Base-by-base conservation (phyloP, 2,329 filamentous ascomycete genomes). In the Neopestalotiopsis rosae region DNA sequence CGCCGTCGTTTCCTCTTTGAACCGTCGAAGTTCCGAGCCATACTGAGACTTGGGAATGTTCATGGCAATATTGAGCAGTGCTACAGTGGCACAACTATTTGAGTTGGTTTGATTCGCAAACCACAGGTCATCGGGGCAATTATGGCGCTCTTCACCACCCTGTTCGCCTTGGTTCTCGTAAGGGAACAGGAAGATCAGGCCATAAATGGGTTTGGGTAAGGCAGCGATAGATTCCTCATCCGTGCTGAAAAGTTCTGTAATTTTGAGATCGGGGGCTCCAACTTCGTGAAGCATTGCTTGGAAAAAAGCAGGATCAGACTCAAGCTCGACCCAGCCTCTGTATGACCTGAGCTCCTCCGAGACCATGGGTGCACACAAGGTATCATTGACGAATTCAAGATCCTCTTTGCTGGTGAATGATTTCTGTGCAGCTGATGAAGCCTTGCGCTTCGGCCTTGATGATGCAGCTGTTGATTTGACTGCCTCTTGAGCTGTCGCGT, bases 51-150 rank as follows among this genome's bases (percentile, higher is more conserved):
- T 84, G 0, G 88, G 83, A 30, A 90, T 86, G 77, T 98, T 98
- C 88, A 97, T 97, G 76, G 97, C 84, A 70, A 98, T 97, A 75
- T 98, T 98, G 74, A 98, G 87, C 72, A 98, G 85, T 3, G 96
- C 94, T 61, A 98, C 89, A n/a, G 94, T 96, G 24, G 94, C 96
- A 80, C 96, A 99, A 32, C 94, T 92, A 79, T 97, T 97, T 67
- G 89, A 87, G 0, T 90, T 91, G 1, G 93, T 94, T 91, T 97
- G 95, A 76, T 98, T 98, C 34, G 95, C 94, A 79, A 98, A 98
- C 95, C 96, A 99, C 20, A 98, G 84, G 38, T 89, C 83, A 3
- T 88, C 82, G 0, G 90, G 90, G 71, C 88, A 91, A 70, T 72
- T 69, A 78, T 85, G 59, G 82, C 83, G 70, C 87, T 84, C 68